Percentiles rank a stretch among this genome's conserved stretches.
phyloP scores from a whole-genome alignment of 23 red algal genomes.

The Gracilaria gracilis region DNA sequence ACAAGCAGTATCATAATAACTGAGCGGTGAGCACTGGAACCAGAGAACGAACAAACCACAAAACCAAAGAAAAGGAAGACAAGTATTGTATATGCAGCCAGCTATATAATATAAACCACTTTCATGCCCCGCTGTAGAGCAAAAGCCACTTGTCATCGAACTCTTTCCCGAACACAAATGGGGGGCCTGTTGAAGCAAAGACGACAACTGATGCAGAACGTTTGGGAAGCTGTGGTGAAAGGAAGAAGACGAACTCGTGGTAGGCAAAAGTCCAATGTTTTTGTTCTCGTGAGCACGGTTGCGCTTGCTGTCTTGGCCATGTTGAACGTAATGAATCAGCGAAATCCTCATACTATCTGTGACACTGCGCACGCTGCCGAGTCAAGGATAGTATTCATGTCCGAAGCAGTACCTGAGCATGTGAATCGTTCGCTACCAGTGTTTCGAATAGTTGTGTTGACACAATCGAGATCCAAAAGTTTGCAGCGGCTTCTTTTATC shows the following conservation, averaged over 20 bases:
- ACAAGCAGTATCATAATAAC: no score
- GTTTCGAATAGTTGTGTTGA: conserved; percentile 64
- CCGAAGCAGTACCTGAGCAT: background rate
- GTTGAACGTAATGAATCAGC: background rate
- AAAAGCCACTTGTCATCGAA: background rate
- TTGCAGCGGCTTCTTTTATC: conserved; percentile 69
- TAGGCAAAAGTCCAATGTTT: background rate
- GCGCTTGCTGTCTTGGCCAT: background rate
- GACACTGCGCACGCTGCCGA: background rate
- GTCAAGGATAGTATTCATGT: background rate
- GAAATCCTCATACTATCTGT: background rate
- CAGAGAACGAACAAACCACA: no score
- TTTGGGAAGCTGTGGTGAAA: conserved; percentile 1
- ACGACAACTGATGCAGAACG: background rate
- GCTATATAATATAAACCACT: background rate
- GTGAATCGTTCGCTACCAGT: conserved; percentile 22
- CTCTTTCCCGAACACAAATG: background rate
- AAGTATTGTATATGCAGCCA: no score
- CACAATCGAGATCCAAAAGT: conserved; percentile 31
- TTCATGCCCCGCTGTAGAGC: background rate
- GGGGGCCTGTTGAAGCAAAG: conserved; percentile 1
- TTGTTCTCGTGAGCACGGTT: background rate
- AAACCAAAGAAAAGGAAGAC: background rate
- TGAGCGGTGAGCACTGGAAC: no score
- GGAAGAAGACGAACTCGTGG: conserved; percentile 3